Base-by-base conservation (phyloP, 768 basidiomycete genomes). In the Holtermannia corniformis region DNA sequence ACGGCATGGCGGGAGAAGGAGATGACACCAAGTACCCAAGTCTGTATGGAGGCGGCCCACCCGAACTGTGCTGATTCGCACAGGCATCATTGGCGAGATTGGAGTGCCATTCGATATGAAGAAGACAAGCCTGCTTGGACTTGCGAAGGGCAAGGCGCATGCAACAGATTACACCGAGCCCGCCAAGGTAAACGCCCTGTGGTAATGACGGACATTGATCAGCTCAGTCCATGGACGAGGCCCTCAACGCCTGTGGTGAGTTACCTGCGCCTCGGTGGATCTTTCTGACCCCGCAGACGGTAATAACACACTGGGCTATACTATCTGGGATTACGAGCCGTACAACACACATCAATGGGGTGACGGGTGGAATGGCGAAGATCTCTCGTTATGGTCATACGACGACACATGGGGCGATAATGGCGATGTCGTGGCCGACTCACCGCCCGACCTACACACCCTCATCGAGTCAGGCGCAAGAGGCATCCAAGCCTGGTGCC, bases 21-120 rank as follows among this genome's bases (percentile, higher is more conserved):
- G 49, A 50, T 14, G 49, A 52, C n/a, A 42, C 42, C 12, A 40
- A 58, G 46, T 65, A 65, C 49, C 63, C 63, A 2, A 59, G 63
- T 65, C 37, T 47, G 63, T 49, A 4, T 7, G n/a, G 13, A 1
- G 52, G 20, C 28, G 5, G 52, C 53, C 16, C 47, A 50, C 11
- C 20, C 51, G 27, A 49, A 4, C 47, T 13, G n/a, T 32, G 47
- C 28, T 44, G 52, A 16, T 44, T 51, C 47, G 32, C 41, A 23
- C 49, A 57, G 91, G 65, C 20, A 26, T 72, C 41, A 67, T 72
- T 44, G 70, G 68, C 0, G 71, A 70, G 50, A 58, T 70, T 20
- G 93, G 93, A 13, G 86, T 82, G 1, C 93, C 93, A 2, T 89
- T 84, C 65, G 92, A 99, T 68, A 84, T 99, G 85, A 92, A 97